Percentiles rank a stretch among this genome's conserved stretches.
These are phyloP conservation scores for Aspergillus fischeri DNA, from an alignment of 2,329 filamentous ascomycete genomes.

Conservation along the genomic window DNA sequence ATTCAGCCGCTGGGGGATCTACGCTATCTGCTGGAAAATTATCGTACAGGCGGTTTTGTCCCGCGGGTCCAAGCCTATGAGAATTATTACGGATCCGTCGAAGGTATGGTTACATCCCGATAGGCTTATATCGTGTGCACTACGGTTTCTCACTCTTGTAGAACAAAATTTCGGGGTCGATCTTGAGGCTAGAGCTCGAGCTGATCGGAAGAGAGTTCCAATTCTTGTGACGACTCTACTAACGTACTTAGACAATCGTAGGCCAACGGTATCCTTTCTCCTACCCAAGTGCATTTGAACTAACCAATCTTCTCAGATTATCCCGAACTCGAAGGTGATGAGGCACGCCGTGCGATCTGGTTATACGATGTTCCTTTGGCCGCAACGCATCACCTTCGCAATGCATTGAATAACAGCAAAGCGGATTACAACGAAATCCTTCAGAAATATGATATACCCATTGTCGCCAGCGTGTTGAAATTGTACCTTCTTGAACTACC, in stretches of 20 bases:
- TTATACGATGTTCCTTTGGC: slow-evolving; percentile 83
- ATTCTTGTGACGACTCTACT: slow-evolving; percentile 87
- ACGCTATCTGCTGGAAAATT: slow-evolving; percentile 92
- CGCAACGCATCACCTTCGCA: slow-evolving; percentile 79
- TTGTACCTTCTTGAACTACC: slow-evolving; percentile 93
- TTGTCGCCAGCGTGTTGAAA: slow-evolving; percentile 87
- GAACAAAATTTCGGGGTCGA: slow-evolving; percentile 98
- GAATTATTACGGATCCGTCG: slow-evolving; percentile 98
- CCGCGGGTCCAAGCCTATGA: slow-evolving; percentile 92
- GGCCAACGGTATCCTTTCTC: slow-evolving; percentile 15
- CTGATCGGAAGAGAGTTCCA: slow-evolving; percentile 92
- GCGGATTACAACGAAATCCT: slow-evolving; percentile 70
- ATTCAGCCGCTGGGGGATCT: slow-evolving; percentile 90
- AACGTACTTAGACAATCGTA: slow-evolving; percentile 85
- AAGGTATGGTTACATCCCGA: slow-evolving; percentile 47
- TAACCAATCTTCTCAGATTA: slow-evolving; percentile 56
- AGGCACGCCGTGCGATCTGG: slow-evolving; percentile 89
- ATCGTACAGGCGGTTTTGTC: slow-evolving; percentile 87
- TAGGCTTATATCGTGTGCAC: neutral
- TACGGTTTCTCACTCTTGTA: slow-evolving; percentile 22
- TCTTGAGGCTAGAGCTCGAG: slow-evolving; percentile 87
- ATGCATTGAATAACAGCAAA: slow-evolving; percentile 82
- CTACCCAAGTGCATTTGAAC: neutral
- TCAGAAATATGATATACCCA: slow-evolving; percentile 86
- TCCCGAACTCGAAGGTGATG: slow-evolving; percentile 93